Conservation (phyloP, 257 asterid species). For the Linderniella brevidens region DNA sequence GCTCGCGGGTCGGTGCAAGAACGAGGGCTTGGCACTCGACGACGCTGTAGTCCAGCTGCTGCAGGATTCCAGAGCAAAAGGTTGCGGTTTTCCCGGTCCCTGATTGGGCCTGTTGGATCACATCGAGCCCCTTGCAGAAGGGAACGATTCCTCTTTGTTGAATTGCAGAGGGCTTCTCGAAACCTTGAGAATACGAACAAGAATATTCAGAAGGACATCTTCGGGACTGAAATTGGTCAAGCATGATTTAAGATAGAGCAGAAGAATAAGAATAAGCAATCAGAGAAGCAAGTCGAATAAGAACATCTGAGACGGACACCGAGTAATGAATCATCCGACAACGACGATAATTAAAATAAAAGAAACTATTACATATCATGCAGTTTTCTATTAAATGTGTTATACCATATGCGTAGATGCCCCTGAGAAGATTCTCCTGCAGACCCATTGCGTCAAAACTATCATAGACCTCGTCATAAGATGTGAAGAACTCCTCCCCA, state of each 20-base stretch:
- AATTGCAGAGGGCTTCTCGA: slow-evolving; percentile 56
- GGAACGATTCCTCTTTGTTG: slow-evolving; percentile 61
- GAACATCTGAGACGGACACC: too few species aligned
- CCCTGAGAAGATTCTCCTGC: slow-evolving; percentile 46
- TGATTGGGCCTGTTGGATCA: slow-evolving; percentile 51
- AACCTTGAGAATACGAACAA: slow-evolving; percentile 19
- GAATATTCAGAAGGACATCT: too few species aligned
- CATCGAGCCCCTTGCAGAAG: slow-evolving; percentile 44
- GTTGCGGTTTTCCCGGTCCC: slow-evolving; percentile 60
- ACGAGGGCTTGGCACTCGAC: slow-evolving; percentile 61
- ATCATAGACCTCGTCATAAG: slow-evolving; percentile 37
- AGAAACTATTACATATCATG: too few species aligned
- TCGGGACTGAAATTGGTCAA: too few species aligned
- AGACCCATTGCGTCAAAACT: slow-evolving; percentile 41
- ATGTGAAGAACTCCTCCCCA: slow-evolving; percentile 37
- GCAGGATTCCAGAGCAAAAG: slow-evolving; percentile 52
- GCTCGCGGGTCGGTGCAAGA: slow-evolving; percentile 55
- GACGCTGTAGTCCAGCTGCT: slow-evolving; percentile 36
- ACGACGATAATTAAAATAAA: too few species aligned
- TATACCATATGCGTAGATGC: slow-evolving; percentile 50
- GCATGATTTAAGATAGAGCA: too few species aligned
- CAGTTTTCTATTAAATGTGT: background rate
- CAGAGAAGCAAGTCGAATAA: too few species aligned
- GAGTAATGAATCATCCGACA: too few species aligned
- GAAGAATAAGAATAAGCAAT: too few species aligned